phyloP scores from a whole-genome alignment of 2,329 filamentous ascomycete genomes.

The Exophiala oligosperma region DNA sequence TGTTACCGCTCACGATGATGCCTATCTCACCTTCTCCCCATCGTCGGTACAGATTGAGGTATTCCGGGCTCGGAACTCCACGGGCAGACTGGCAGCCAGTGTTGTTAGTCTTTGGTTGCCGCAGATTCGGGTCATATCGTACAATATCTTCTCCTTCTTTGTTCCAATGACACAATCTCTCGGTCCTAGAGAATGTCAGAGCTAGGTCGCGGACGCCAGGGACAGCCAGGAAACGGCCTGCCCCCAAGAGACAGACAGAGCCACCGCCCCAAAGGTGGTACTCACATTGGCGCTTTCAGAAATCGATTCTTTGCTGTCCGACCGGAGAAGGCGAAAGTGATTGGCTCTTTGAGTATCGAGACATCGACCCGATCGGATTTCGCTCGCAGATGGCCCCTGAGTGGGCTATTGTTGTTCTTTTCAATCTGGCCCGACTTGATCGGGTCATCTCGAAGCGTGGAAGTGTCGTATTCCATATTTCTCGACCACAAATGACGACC shows the following conservation, averaged over 20 bases:
- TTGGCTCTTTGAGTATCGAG: slow-evolving; percentile 46
- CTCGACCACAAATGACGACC: not conserved
- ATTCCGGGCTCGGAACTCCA: slow-evolving; percentile 53
- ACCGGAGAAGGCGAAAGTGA: slow-evolving; percentile 54
- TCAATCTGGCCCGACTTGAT: not conserved
- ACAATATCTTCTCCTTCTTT: slow-evolving; percentile 24
- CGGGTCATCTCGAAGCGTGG: slow-evolving; percentile 8
- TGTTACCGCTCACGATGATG: slow-evolving; percentile 63
- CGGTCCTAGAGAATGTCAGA: slow-evolving; percentile 43
- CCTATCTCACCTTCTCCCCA: slow-evolving; percentile 63
- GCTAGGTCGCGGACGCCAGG: too few species aligned
- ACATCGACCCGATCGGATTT: slow-evolving; percentile 30
- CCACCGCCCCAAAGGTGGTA: too few species aligned
- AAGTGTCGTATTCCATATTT: slow-evolving; percentile 24
- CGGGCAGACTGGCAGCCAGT: slow-evolving; percentile 49
- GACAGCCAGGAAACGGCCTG: too few species aligned
- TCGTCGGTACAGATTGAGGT: slow-evolving; percentile 59
- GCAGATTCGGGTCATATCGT: not conserved
- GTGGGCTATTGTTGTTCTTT: slow-evolving; percentile 1
- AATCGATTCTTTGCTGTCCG: slow-evolving; percentile 63
- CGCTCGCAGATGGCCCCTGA: slow-evolving; percentile 14
- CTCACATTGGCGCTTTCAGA: slow-evolving; percentile 61
- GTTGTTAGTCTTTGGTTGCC: not conserved
- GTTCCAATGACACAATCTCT: slow-evolving; percentile 63
- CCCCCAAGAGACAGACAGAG: too few species aligned